Evolutionary conservation across 129 eudicot genomes (phyloP), one percentile per base, ranked within the genome.

Genomic region (Ambrosia trifida): DNA sequence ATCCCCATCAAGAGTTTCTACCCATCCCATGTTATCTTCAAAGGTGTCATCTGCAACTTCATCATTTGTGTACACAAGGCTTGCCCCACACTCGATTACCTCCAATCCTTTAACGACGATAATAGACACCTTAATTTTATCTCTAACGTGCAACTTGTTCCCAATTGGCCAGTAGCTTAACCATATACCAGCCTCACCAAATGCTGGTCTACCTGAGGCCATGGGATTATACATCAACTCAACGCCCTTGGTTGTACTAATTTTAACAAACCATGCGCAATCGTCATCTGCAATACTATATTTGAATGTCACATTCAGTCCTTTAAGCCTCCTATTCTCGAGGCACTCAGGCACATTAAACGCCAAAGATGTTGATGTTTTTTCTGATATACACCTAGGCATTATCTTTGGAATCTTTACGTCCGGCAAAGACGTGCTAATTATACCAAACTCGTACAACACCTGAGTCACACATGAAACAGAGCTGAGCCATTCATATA

Each of bases 131-230:
- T 7, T 45, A 72, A 79, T 69, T 57, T 53, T 28, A 33, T 79
- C 74, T 2, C 78, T 78, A 72, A 13, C 64, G 0, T 36, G 17
- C 11, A 79, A 58, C 1, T 3, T 19, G 24, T 66, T 57, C 18
- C 70, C 79, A 19, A 79, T 72, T 49, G 72, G 77, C 79, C 83
- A 79, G 31, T 79, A 70, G 57, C 83, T 79, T 59, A 79, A 59
- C 79, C 79, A 79, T 28, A 12, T 64, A 53, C 30, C 58, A 59
- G 28, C 66, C 38, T 79, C 41, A 57, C 40, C 78, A 1, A 2
- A 7, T 13, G 0, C 67, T 2, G 75, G 74, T 38, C 33, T 58
- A 7, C 79, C 75, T 28, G 33, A 79, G 47, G 50, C 73, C 13
- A 3, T 53, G 30, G 83, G 83, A 30, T 43, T 66, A 49, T 79